A percentile compares a stretch with the other conserved stretches of the same genome.
phyloP scores from a whole-genome alignment of 306 rosid genomes.

The Ceratonia siliqua region DNA sequence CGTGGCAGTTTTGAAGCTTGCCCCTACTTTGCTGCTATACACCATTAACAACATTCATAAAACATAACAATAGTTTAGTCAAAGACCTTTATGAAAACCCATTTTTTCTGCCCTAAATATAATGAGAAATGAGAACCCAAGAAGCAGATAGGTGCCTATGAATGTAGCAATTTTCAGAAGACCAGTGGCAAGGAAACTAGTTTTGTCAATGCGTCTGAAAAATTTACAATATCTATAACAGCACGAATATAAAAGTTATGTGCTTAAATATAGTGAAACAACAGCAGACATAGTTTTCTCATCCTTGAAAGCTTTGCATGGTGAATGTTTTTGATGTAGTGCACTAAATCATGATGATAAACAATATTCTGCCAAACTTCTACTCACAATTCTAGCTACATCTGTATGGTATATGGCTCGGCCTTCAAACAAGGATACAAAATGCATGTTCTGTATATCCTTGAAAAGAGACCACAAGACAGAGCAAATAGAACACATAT shows the following conservation, averaged over 20 bases:
- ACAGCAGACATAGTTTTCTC: constrained; percentile 15
- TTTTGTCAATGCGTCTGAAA: neutral
- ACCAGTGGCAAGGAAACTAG: constrained; percentile 20
- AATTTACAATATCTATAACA: constrained; percentile 7
- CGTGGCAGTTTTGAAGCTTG: too few relatives aligned
- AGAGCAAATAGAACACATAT: constrained; percentile 10
- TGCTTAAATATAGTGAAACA: neutral
- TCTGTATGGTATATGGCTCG: constrained; percentile 21
- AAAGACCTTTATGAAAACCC: constrained; percentile 14
- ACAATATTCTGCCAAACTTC: constrained; percentile 26
- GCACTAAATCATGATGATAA: constrained; percentile 12
- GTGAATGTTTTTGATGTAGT: neutral
- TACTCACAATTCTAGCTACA: constrained; percentile 28
- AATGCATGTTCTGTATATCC: neutral
- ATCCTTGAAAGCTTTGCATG: constrained; percentile 19
- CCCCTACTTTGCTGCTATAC: too few relatives aligned
- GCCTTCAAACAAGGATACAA: constrained; percentile 23
- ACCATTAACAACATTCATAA: neutral
- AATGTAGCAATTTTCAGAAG: neutral
- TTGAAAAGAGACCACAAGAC: constrained; percentile 13
- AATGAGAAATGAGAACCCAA: constrained; percentile 17
- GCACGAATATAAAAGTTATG: constrained; percentile 8
- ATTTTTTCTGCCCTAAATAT: constrained; percentile 9
- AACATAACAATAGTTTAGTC: neutral
- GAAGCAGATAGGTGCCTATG: constrained; percentile 7